Conservation (phyloP, 202 grass and related monocot genomes). For the Zoysia matrella region DNA sequence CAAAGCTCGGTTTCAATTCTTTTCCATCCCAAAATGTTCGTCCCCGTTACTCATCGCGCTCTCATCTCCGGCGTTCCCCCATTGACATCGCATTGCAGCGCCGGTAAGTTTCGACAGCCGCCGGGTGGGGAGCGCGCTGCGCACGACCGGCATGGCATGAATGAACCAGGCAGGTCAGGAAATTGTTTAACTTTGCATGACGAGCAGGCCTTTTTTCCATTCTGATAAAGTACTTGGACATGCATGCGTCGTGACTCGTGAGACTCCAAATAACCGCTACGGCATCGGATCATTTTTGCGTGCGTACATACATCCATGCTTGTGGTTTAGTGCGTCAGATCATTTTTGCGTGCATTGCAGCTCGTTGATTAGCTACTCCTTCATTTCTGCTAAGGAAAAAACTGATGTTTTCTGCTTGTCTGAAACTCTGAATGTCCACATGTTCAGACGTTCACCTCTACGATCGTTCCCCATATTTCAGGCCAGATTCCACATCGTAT, state of each 20-base stretch:
- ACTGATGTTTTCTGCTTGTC: no score
- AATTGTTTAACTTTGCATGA: slow-evolving; percentile 14
- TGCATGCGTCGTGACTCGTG: background rate
- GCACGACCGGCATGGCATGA: slow-evolving; percentile 21
- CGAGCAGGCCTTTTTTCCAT: background rate
- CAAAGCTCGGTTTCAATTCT: background rate
- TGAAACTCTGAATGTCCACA: background rate
- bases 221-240: background rate
- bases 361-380: background rate
- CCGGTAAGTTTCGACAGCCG: background rate
- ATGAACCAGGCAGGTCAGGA: slow-evolving; percentile 18
- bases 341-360: background rate
- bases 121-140: background rate
- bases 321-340: background rate
- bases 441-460: background rate
- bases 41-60: background rate
- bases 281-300: no score
- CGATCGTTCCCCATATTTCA: background rate
- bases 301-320: background rate
- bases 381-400: background rate
- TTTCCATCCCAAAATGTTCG: background rate
- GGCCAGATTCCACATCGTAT: background rate
- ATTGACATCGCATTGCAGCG: slow-evolving; percentile 14
- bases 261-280: background rate
- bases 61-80: background rate